Conservation (phyloP, 2,329 filamentous ascomycete genomes). For the Periconia macrospinosa region DNA sequence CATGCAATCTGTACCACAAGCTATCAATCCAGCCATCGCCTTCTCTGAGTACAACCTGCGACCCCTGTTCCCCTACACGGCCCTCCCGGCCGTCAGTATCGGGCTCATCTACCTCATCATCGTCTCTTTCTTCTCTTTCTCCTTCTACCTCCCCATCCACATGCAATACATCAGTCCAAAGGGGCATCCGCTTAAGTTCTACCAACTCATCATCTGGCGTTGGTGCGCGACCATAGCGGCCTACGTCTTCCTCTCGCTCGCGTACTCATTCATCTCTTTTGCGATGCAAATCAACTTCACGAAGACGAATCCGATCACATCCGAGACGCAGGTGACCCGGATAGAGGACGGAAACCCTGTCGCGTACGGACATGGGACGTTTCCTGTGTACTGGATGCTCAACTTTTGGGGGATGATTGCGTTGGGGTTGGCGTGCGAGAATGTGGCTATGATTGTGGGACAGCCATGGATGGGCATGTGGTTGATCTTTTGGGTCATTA, state of each 20-base stretch:
- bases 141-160: constrained; percentile 67
- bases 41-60: constrained; percentile 61
- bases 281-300: constrained; percentile 65
- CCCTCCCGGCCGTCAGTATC: constrained; percentile 62
- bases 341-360: constrained; percentile 49
- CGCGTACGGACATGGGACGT: constrained; percentile 60
- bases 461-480: constrained; percentile 64
- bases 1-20: constrained; percentile 54
- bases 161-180: constrained; percentile 59
- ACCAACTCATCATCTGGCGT: constrained; percentile 62
- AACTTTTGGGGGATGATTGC: constrained; percentile 67
- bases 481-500: constrained; percentile 69
- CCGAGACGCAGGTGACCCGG: constrained; percentile 46
- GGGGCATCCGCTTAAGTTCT: constrained; percentile 60
- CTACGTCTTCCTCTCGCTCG: constrained; percentile 64
- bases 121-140: constrained; percentile 67
- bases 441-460: constrained; percentile 64
- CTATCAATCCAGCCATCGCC: constrained; percentile 58
- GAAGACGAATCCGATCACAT: constrained; percentile 45
- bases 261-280: constrained; percentile 65
- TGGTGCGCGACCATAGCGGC: constrained; percentile 58
- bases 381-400: constrained; percentile 65
- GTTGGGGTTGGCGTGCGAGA: constrained; percentile 65
- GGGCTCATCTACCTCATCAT: constrained; percentile 70
- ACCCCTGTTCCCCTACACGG: constrained; percentile 59